Evolutionary conservation across 169 alveolate species (phyloP).

Genomic region (Neospora caninum): DNA sequence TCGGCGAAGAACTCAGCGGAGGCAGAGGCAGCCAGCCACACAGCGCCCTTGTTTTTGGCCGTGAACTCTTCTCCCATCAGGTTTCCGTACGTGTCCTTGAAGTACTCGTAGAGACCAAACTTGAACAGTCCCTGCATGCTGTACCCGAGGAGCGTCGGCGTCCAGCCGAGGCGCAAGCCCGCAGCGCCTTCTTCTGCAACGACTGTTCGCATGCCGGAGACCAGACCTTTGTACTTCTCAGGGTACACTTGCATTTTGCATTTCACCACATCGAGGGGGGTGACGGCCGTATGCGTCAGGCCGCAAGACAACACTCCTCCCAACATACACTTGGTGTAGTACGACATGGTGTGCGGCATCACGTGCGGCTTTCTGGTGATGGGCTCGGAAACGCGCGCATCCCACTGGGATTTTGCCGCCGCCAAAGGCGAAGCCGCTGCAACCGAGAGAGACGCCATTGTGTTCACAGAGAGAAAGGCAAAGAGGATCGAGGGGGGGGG

Average conservation of each 20-base stretch:
- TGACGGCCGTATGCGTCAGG: slow-evolving; percentile 94
- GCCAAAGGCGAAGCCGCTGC: neutral
- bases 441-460: neutral
- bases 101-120: slow-evolving; percentile 97
- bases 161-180: slow-evolving; percentile 95
- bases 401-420: slow-evolving; percentile 54
- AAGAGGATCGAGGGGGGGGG: neutral
- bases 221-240: slow-evolving; percentile 82
- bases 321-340: slow-evolving; percentile 94
- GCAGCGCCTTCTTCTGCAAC: slow-evolving; percentile 89
- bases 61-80: slow-evolving; percentile 83
- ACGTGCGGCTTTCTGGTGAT: slow-evolving; percentile 62
- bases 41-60: slow-evolving; percentile 84
- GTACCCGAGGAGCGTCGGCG: slow-evolving; percentile 97
- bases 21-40: slow-evolving; percentile 97
- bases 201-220: slow-evolving; percentile 80
- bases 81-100: slow-evolving; percentile 94
- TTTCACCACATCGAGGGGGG: slow-evolving; percentile 96
- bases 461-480: neutral
- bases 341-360: slow-evolving; percentile 71
- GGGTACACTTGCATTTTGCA: slow-evolving; percentile 96
- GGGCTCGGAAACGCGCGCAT: slow-evolving; percentile 55
- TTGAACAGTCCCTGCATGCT: slow-evolving; percentile 97
- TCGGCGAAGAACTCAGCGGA: slow-evolving; percentile 99
- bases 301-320: slow-evolving; percentile 98